These are phyloP conservation scores for Chlamydomonas sp. DNA, from an alignment of 139 green algal genomes.

Conservation along the genomic window DNA sequence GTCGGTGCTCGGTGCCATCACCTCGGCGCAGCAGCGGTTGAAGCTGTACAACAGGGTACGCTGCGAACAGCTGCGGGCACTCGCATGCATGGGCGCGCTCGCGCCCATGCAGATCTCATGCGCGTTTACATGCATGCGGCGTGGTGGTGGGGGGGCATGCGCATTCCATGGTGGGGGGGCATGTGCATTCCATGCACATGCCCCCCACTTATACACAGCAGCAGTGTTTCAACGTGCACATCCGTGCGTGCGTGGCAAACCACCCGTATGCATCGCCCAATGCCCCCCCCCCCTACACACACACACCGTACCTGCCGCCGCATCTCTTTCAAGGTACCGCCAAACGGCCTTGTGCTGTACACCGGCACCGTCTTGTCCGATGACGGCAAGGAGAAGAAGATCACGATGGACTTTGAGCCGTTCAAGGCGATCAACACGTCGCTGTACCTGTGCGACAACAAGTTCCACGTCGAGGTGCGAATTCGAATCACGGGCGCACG, in stretches of 20 bases:
- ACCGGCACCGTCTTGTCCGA: conserved; percentile 96
- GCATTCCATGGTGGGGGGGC: too few species aligned
- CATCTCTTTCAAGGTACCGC: conserved; percentile 61
- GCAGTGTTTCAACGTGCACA: too few species aligned
- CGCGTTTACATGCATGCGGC: too few species aligned
- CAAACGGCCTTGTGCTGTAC: conserved; percentile 96
- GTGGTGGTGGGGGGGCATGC: too few species aligned
- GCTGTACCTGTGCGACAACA: conserved; percentile 99
- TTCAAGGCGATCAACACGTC: conserved; percentile 99
- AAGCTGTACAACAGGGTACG: conserved; percentile 90
- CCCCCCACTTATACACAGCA: too few species aligned
- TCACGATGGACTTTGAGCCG: conserved; percentile 99
- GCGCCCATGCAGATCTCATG: too few species aligned
- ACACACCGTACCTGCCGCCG: too few species aligned
- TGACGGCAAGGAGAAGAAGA: conserved; percentile 91
- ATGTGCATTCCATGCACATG: too few species aligned
- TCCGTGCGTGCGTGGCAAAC: too few species aligned
- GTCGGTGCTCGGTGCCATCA: conserved; percentile 96
- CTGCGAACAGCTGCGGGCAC: background rate
- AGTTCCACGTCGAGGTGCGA: conserved; percentile 99
- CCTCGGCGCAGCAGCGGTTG: conserved; percentile 89
- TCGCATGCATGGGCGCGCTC: background rate
- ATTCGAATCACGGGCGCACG: too few species aligned
- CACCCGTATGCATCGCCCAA: too few species aligned
- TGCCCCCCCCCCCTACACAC: too few species aligned